A percentile compares a stretch with the other conserved stretches of the same genome.
These are phyloP conservation scores for Aspergillus carbonarius DNA, from an alignment of 2,329 filamentous ascomycete species.

Conservation along the genomic window DNA sequence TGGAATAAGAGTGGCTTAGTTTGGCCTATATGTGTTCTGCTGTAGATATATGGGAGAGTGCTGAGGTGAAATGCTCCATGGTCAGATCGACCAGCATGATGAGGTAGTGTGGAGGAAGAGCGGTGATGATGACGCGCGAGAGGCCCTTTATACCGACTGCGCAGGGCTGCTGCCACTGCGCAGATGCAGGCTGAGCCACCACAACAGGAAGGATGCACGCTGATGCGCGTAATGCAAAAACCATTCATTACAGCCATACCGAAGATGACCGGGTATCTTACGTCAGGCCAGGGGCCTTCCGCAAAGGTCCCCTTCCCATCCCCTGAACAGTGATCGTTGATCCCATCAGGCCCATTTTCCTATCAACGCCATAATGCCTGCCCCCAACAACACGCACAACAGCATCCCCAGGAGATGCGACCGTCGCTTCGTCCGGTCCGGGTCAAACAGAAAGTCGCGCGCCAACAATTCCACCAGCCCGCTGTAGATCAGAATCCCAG, in stretches of 20 bases:
- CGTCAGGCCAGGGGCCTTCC: background rate
- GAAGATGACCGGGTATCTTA: background rate
- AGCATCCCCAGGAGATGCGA: slow-evolving; percentile 46
- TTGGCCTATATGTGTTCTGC: no score
- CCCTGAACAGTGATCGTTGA: no score
- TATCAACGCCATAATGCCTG: slow-evolving; percentile 50
- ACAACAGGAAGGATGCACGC: background rate
- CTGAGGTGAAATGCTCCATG: background rate
- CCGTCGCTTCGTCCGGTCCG: slow-evolving; percentile 42
- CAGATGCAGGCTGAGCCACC: background rate
- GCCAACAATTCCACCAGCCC: slow-evolving; percentile 52
- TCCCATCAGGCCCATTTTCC: slow-evolving; percentile 54
- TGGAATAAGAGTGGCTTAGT: background rate
- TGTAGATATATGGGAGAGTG: background rate
- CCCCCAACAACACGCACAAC: slow-evolving; percentile 40
- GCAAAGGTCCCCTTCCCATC: background rate
- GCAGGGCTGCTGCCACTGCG: background rate
- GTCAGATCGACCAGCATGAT: background rate
- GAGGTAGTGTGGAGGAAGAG: background rate
- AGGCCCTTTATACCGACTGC: background rate
- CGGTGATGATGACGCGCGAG: background rate
- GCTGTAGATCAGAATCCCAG: slow-evolving; percentile 53
- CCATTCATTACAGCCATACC: background rate
- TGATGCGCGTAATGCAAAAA: background rate
- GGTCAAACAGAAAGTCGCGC: slow-evolving; percentile 53